Base-by-base conservation (phyloP, 257 asterid species). In the Knoxia roxburghii region DNA sequence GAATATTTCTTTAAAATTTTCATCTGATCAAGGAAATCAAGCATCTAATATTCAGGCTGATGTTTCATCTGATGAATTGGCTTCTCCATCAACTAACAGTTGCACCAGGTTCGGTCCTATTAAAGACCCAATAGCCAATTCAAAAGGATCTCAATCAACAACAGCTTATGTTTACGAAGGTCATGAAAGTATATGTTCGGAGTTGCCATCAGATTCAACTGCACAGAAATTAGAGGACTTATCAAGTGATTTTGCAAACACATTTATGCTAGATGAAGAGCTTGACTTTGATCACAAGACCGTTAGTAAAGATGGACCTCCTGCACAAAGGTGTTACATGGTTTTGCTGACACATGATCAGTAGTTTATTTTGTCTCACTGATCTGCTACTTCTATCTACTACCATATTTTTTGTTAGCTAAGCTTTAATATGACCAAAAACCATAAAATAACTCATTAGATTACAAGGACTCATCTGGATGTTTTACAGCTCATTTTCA, bases 201-300 rank as follows among this genome's bases (percentile, higher is more conserved):
- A 52, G 70, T 53, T 37, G 51, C 57, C 75, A 68, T 67, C 90
- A 33, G 68, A 67, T 75, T 60, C 58, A 51, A 62, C 68, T 49
- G 59, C 35, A 45, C 78, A 78, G 65, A 79, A 76, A 53, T 46
- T 77, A 51, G 87, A 84, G 67, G 90, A 81, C 78, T 76, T 73
- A 5, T 77, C 88, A 59, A 69, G 76, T 82, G 89, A 86, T 78
- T 86, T 85, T 74, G 81, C 86, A 56, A 82, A 71, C 87, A 82
- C 96, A 59, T 85, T 90, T 71, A 78, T 82, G 87, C 86, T 86
- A n/a, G 97, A 86, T 13, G 97, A 90, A 76, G 96, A 88, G 80
- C 87, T 90, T 74, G 99, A 86, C 67, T 64, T 78, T 76, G 90
- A 81, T 77, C 88, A 73, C 71, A 83, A 87, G 78, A 39, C 61